Evolutionary conservation across 176 grass and related monocot species (phyloP), one percentile per base, ranked within the genome.

Genomic region (Carex scoparia): DNA sequence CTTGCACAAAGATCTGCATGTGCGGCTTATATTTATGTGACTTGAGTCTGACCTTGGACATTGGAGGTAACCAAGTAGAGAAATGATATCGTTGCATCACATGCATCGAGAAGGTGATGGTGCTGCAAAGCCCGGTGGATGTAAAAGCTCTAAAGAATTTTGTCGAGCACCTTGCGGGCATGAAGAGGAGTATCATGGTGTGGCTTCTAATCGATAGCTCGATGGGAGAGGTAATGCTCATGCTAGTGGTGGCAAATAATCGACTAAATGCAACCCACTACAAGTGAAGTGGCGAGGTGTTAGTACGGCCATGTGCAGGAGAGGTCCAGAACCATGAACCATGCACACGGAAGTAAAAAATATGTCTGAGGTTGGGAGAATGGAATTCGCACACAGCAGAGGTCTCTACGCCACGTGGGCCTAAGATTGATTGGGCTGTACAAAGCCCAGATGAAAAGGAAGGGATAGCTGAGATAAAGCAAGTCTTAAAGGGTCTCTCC

Each of bases 121-220:
- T 70, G 68, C 33, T 46, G 44, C 44, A 19, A 74, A 28, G 70
- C 70, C 70, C 10, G 19, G 71, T 18, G 3, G 71, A 23, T 14
- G 4, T 28, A 51, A 54, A 75, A 10, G 10, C 44, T 28, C 4
- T 28, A 28, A 14, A 13, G 71, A 10, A 54, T 53, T 75, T 75
- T 28, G 71, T 75, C 71, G 71, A 75, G 23, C 71, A 75, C 46
- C 71, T 75, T 75, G 46, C 71, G 10, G 42, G 46, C 46, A 11
- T 54, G n/a, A 75, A 4, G 23, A 75, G 46, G n/a, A 54, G 42
- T 14, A 53, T 53, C 71, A 75, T 54, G 46, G 10, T 54, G 42
- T 13, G 28, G 18, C 10, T 51, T 28, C 44, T 53, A 53, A 48
- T 19, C 38, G 4, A 53, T 44, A 35, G 32, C 13, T 68, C 32